These are phyloP conservation scores for Furcasterigmium sp. DNA, from an alignment of 2,329 filamentous ascomycete species.

Conservation along the genomic window DNA sequence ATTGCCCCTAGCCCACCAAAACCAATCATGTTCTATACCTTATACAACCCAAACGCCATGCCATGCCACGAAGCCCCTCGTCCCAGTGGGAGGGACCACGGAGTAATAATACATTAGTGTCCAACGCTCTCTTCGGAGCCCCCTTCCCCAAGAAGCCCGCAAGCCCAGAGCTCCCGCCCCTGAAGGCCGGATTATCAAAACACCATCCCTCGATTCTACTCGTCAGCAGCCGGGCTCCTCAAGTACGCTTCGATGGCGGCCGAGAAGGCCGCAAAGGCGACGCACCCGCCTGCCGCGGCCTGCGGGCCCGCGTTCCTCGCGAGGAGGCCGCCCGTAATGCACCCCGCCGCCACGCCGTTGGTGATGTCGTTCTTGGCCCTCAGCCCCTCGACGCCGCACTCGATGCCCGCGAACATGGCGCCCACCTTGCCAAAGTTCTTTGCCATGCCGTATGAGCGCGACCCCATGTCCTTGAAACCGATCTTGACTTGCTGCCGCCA, in stretches of 20 bases:
- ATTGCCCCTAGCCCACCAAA: no score
- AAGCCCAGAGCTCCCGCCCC: no score
- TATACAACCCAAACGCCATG: neutral
- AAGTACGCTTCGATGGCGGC: conserved; percentile 90
- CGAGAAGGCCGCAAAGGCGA: conserved; percentile 89
- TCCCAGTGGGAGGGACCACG: neutral
- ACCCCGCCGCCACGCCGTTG: conserved; percentile 85
- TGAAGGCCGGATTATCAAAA: no score
- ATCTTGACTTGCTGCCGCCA: conserved; percentile 75
- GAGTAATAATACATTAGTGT: neutral
- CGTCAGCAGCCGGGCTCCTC: conserved; percentile 66
- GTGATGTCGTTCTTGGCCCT: conserved; percentile 89
- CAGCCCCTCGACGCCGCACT: conserved; percentile 91
- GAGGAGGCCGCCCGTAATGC: conserved; percentile 83
- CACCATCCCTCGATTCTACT: no score
- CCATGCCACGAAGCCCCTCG: neutral
- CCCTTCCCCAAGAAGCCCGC: no score
- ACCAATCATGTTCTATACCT: no score
- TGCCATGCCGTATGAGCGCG: conserved; percentile 73
- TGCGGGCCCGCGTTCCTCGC: conserved; percentile 85
- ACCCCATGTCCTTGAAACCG: conserved; percentile 94
- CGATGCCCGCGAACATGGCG: conserved; percentile 83
- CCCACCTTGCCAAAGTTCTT: conserved; percentile 96
- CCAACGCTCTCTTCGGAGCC: no score
- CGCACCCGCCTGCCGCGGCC: conserved; percentile 81